phyloP scores from a whole-genome alignment of 2,329 filamentous ascomycete genomes.

The Cryphonectria parasitica region DNA sequence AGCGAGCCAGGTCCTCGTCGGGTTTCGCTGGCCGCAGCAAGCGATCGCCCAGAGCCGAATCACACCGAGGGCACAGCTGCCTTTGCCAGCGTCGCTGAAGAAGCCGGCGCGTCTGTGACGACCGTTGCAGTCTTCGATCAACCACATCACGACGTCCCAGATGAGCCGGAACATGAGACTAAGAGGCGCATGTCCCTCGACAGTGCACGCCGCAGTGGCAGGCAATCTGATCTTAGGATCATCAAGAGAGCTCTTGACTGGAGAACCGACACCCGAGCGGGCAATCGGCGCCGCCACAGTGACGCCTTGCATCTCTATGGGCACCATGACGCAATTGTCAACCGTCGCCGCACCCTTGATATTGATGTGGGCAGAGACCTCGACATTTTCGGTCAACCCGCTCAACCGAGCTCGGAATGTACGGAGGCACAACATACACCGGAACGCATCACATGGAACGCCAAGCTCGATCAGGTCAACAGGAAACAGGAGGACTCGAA shows the following conservation, averaged over 20 bases:
- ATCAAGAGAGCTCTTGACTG: slow-evolving; percentile 16
- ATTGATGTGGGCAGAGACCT: slow-evolving; percentile 40
- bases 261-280: slow-evolving; percentile 21
- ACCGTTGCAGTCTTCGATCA: slow-evolving; percentile 36
- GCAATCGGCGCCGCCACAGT: slow-evolving; percentile 37
- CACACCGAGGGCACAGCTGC: not conserved
- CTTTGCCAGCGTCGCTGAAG: not conserved
- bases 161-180: slow-evolving; percentile 37
- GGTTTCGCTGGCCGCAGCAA: not conserved
- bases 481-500: not conserved
- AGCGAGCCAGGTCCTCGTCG: not conserved
- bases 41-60: not conserved
- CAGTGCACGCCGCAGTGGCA: slow-evolving; percentile 36
- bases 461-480: not conserved
- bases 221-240: slow-evolving; percentile 29
- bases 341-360: slow-evolving; percentile 35
- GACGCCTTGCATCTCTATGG: not conserved
- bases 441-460: no score
- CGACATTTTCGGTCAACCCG: slow-evolving; percentile 39
- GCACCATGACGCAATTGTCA: slow-evolving; percentile 14
- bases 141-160: slow-evolving; percentile 29
- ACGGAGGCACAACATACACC: not conserved
- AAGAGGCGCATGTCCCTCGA: slow-evolving; percentile 37
- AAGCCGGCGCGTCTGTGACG: not conserved
- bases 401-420: no score